Percentiles rank a stretch among this genome's conserved stretches.
These are phyloP conservation scores for Melaleuca alternifolia DNA, from an alignment of 345 rosid genomes.

Conservation along the genomic window DNA sequence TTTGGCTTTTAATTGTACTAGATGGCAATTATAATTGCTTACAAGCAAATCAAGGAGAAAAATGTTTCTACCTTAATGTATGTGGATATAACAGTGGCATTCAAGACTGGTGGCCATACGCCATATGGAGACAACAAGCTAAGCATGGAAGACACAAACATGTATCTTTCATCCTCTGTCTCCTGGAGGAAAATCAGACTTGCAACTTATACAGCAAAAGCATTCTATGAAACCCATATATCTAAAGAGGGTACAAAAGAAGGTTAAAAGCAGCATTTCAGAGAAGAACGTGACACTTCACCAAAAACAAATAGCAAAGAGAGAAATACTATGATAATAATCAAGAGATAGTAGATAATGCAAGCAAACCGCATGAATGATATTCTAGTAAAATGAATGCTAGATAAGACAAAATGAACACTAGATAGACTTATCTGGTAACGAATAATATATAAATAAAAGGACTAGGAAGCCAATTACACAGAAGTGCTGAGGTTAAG, in stretches of 20 bases:
- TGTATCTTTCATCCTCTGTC: slow-evolving; percentile 69
- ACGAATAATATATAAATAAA: not conserved
- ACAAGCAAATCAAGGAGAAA: not conserved
- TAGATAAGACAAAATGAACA: not conserved
- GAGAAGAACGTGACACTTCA: not conserved
- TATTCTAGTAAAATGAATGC: not conserved
- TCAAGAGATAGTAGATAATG: not conserved
- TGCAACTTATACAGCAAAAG: not conserved
- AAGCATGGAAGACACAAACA: slow-evolving; percentile 81
- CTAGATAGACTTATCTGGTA: not conserved
- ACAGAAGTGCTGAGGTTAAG: not conserved
- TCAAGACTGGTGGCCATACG: slow-evolving; percentile 56
- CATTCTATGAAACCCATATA: not conserved
- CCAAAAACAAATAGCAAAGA: not conserved
- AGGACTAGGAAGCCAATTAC: not conserved
- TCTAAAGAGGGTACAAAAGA: not conserved
- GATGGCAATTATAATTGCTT: not conserved
- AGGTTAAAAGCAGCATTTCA: not conserved
- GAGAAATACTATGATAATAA: not conserved
- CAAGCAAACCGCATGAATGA: not conserved
- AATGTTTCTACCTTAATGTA: slow-evolving; percentile 56
- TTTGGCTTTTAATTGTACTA: not conserved
- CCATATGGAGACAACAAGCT: slow-evolving; percentile 80
- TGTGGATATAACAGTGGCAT: slow-evolving; percentile 56
- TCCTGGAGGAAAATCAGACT: slow-evolving; percentile 28